These are phyloP conservation scores for Bombardia bombarda DNA, from an alignment of 495 filamentous ascomycete genomes.

Conservation along the genomic window DNA sequence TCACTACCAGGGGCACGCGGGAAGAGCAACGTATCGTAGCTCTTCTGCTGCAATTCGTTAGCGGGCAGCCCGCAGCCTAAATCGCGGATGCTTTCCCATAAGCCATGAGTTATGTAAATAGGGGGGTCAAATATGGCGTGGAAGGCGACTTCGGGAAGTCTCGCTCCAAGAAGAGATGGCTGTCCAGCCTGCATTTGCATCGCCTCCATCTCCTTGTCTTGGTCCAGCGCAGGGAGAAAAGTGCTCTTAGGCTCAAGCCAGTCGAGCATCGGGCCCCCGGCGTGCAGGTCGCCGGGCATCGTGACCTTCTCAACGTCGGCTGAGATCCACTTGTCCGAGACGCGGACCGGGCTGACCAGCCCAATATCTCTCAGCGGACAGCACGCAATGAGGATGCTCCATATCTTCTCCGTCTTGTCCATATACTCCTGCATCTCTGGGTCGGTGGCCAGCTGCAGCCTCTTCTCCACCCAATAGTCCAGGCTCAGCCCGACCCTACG, in stretches of 20 bases:
- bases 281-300: slow-evolving; percentile 28
- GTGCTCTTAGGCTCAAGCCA: slow-evolving; percentile 56
- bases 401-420: slow-evolving; percentile 35
- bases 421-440: slow-evolving; percentile 19
- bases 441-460: slow-evolving; percentile 34
- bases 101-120: slow-evolving; percentile 59
- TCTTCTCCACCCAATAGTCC: slow-evolving; percentile 76
- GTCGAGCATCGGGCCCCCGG: slow-evolving; percentile 46
- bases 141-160: slow-evolving; percentile 71
- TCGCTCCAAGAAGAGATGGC: too few relatives aligned
- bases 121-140: slow-evolving; percentile 79
- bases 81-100: slow-evolving; percentile 60
- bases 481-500: slow-evolving; percentile 65
- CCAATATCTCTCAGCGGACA: slow-evolving; percentile 39
- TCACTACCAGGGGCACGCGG: slow-evolving; percentile 29
- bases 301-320: slow-evolving; percentile 45
- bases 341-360: slow-evolving; percentile 50
- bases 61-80: slow-evolving; percentile 54
- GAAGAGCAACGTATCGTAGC: slow-evolving; percentile 62
- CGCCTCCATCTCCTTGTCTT: slow-evolving; percentile 16
- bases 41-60: slow-evolving; percentile 36
- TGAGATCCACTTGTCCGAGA: slow-evolving; percentile 62
- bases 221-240: slow-evolving; percentile 33
- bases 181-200: slow-evolving; percentile 18
- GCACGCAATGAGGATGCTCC: slow-evolving; percentile 58